Percentiles rank a stretch among this genome's conserved stretches.
phyloP scores from a whole-genome alignment of 2,329 filamentous ascomycete species.

The Drechslerella dactyloides region DNA sequence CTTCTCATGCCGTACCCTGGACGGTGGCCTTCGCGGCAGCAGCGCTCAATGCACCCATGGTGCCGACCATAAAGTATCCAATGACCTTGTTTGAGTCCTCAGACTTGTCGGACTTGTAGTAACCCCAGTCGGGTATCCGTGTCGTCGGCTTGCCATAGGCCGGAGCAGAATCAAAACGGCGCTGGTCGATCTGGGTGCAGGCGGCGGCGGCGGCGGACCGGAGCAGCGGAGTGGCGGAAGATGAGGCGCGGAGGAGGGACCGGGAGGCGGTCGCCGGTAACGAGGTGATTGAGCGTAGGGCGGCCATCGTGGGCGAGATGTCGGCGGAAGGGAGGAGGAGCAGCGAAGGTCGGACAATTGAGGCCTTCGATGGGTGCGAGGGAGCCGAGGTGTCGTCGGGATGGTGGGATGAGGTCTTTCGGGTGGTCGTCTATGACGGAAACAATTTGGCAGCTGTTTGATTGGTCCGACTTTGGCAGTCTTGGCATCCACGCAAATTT shows the following conservation, averaged over 20 bases:
- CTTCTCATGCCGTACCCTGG: slow-evolving; percentile 73
- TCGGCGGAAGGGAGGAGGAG: slow-evolving; percentile 24
- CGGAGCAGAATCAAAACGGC: slow-evolving; percentile 57
- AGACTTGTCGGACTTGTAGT: slow-evolving; percentile 76
- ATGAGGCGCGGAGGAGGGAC: slow-evolving; percentile 47
- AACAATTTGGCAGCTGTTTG: slow-evolving; percentile 49
- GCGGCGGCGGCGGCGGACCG: slow-evolving; percentile 36
- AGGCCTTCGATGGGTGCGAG: slow-evolving; percentile 19
- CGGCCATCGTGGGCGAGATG: slow-evolving; percentile 31
- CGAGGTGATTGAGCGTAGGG: slow-evolving; percentile 39
- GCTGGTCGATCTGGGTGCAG: slow-evolving; percentile 42
- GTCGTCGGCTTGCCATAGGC: slow-evolving; percentile 63
- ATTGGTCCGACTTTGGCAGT: slow-evolving; percentile 32
- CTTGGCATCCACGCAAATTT: slow-evolving; percentile 49
- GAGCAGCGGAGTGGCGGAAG: slow-evolving; percentile 38
- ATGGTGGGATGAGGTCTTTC: slow-evolving; percentile 50
- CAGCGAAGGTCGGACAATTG: slow-evolving; percentile 32
- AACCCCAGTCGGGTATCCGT: slow-evolving; percentile 85
- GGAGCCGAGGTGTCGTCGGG: slow-evolving; percentile 13
- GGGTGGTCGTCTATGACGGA: slow-evolving; percentile 40
- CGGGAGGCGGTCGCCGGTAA: slow-evolving; percentile 48
- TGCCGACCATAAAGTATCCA: slow-evolving; percentile 98
- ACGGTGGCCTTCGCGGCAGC: slow-evolving; percentile 97
- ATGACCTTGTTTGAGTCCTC: slow-evolving; percentile 82
- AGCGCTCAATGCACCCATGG: slow-evolving; percentile 87